Evolutionary conservation across 179 eudicot genomes (phyloP), one percentile per base, ranked within the genome.

Genomic region (Nepenthes alata): DNA sequence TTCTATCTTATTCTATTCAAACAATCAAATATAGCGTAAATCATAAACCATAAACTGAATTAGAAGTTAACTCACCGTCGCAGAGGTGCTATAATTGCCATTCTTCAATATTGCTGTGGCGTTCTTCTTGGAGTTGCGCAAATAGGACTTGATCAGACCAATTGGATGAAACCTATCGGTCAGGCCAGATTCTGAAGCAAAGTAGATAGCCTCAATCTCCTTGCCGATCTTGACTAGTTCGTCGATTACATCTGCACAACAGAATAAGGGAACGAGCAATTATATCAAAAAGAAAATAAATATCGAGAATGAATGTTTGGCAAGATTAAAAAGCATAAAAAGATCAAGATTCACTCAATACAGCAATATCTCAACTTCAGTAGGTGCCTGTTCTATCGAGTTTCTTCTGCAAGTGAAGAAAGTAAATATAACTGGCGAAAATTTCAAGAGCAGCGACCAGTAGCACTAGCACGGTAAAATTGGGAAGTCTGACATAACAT

Each of bases 151-250:
- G 49, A 83, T 81, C 64, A 83, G 53, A 14, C 69, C 9, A 47
- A 57, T 73, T 7, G 83, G 85, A 58, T 71, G 79, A 64, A 78
- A 83, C 75, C 55, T 72, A 41, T 67, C 59, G 6, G 72, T 67
- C 58, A 71, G 67, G 59, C 72, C 69, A 56, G 75, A 56, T 65
- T 75, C 79, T 0, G 11, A 59, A 47, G 63, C 70, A 64, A 75
- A 75, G 58, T 71, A 67, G 4, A 71, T 65, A 50, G 75, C 79
- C 34, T 71, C 75, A 50, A 71, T 63, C 47, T 68, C 76, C 58
- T 66, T 74, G 11, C 78, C 74, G 6, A 49, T 74, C 50, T 70
- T 66, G 41, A 74, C 68, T 74, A 74, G 62, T 53, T 62, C 75
- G 34, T 66, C 66, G 44, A 74, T 70, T 54, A 74, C 66, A 47